These are phyloP conservation scores for Fistulina hepatica DNA, from an alignment of 1,284 basidiomycete species.

Conservation along the genomic window DNA sequence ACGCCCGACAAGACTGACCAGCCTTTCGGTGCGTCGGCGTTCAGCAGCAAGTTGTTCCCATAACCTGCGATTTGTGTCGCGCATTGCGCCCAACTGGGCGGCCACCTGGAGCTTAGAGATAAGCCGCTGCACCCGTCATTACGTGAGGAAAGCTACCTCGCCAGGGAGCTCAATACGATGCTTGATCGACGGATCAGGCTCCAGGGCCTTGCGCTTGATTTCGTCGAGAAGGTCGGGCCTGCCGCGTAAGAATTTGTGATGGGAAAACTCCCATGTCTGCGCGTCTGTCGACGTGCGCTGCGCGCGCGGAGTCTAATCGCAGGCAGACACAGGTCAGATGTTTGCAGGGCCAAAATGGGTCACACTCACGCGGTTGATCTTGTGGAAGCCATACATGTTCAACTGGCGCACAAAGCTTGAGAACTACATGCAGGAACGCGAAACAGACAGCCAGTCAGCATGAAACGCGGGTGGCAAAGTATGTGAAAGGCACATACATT, in stretches of 20 bases:
- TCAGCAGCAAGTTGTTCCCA: constrained; percentile 46
- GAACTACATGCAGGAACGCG: constrained; percentile 41
- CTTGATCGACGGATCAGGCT: constrained; percentile 57
- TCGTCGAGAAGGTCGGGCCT: constrained; percentile 76
- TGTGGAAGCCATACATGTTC: constrained; percentile 86
- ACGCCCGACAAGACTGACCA: constrained; percentile 34
- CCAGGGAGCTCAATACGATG: constrained; percentile 67
- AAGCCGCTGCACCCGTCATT: constrained; percentile 14
- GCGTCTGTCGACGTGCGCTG: constrained; percentile 69
- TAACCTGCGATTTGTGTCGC: constrained; percentile 55
- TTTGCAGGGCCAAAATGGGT: constrained; percentile 1
- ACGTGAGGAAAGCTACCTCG: too few species aligned
- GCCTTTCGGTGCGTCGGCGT: constrained; percentile 36
- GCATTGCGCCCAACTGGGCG: constrained; percentile 53
- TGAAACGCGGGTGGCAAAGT: constrained; percentile 5
- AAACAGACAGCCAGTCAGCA: constrained; percentile 8
- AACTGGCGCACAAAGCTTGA: constrained; percentile 83
- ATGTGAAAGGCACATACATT: constrained; percentile 43
- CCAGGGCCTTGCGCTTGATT: constrained; percentile 77
- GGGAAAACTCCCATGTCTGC: constrained; percentile 84
- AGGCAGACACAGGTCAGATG: constrained; percentile 10
- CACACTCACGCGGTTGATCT: constrained; percentile 59
- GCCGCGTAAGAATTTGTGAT: constrained; percentile 75
- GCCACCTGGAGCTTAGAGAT: constrained; percentile 30
- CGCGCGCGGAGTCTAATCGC: constrained; percentile 74